A percentile compares a stretch with the other conserved stretches of the same genome.
phyloP scores from a whole-genome alignment of 352 stramenopile genomes.

The Pythium myriotylum region DNA sequence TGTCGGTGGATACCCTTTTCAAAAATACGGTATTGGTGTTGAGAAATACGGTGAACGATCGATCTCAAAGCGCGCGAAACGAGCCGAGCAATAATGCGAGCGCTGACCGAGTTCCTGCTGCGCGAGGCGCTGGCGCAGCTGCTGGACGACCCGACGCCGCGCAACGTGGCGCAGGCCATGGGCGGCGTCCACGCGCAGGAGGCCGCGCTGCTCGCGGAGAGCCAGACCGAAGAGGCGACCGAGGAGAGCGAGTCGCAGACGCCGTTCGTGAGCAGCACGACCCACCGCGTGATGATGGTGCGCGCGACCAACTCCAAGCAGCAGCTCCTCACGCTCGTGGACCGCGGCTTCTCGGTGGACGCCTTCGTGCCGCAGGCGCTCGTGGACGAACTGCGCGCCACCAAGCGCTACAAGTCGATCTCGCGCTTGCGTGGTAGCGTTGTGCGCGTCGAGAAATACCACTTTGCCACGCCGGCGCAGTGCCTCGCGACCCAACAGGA shows the following conservation, averaged over 20 bases:
- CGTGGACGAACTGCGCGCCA: slow-evolving; percentile 20
- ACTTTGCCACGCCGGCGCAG: slow-evolving; percentile 49
- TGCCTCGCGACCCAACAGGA: slow-evolving; percentile 37
- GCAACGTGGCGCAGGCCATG: slow-evolving; percentile 19
- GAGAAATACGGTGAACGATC: not conserved
- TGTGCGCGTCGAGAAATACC: slow-evolving; percentile 61
- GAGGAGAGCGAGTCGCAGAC: slow-evolving; percentile 64
- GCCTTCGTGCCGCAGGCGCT: slow-evolving; percentile 50
- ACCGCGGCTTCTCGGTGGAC: slow-evolving; percentile 46
- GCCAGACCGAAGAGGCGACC: slow-evolving; percentile 39
- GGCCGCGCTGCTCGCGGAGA: slow-evolving; percentile 26
- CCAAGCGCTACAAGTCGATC: slow-evolving; percentile 39
- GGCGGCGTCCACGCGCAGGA: slow-evolving; percentile 20
- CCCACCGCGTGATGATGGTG: slow-evolving; percentile 57
- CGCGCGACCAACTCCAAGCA: slow-evolving; percentile 40
- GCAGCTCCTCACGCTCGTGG: slow-evolving; percentile 52
- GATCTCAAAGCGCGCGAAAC: slow-evolving; percentile 2
- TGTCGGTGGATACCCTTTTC: not conserved
- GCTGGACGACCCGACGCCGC: slow-evolving; percentile 29
- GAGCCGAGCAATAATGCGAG: slow-evolving; percentile 30
- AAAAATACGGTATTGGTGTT: slow-evolving; percentile 1
- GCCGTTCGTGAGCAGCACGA: not conserved
- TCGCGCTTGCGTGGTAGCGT: slow-evolving; percentile 49
- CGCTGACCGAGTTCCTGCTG: slow-evolving; percentile 54
- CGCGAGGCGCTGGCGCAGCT: slow-evolving; percentile 60